Base-by-base conservation (phyloP, 2,329 filamentous ascomycete genomes). In the Orbilia javanica region DNA sequence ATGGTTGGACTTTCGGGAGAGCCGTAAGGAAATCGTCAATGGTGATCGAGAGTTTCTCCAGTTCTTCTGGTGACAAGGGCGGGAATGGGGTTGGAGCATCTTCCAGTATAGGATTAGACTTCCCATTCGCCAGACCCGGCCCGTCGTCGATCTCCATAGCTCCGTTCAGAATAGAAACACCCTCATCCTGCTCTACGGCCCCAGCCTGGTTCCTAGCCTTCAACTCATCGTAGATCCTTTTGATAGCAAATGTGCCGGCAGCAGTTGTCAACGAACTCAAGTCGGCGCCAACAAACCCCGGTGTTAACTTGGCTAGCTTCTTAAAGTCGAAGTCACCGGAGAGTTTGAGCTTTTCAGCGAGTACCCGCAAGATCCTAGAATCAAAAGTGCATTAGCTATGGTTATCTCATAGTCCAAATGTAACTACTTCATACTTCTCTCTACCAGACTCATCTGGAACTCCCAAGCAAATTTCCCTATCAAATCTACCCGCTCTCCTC, bases 281-380 rank as follows among this genome's bases (percentile, higher is more conserved):
- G 85, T 99, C 96, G 4, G 93, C 93, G 10, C 94, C 95, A 0
- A 99, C 95, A 81, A 96, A 99, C 0, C 96, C 96, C 4, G 96
- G 93, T 0, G 95, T 98, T 81, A 91, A 87, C 81, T 93, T 94
- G 4, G 95, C 94, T 2, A 99, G 86, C 15, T 88, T 85, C 27
- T 85, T 85, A 80, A 95, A 92, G 82, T 97, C 89, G 20, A 98
- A 88, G 77, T 94, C 90, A 2, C 88, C 87, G 0, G 89, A 87
- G 6, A 97, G 83, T 0, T 86, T 86, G 80, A 90, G 88, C 69
- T 90, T 88, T 67, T 89, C 86, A 0, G 92, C 93, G 53, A 96
- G 86, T 1, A 92, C 90, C 44, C 88, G 87, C 53, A 98, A 85
- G 48, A 99, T 98, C 53, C 81, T 82, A 65, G 48, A 39, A 42